phyloP scores from a whole-genome alignment of 2,329 filamentous ascomycete species.

The Fusarium hainanense region DNA sequence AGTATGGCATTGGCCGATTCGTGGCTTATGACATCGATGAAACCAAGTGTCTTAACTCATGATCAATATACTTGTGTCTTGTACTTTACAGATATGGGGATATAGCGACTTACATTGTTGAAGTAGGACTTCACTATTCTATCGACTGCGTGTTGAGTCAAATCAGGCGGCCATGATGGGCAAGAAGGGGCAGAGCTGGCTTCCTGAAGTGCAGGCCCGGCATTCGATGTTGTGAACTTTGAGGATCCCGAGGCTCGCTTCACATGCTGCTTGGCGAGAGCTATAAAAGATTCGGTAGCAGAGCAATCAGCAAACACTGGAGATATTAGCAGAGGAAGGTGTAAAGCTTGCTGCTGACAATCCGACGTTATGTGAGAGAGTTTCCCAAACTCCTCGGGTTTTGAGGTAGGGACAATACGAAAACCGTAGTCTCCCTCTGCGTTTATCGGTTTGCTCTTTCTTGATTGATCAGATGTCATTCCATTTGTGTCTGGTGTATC shows the following conservation, averaged over 20 bases:
- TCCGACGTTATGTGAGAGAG: slow-evolving; percentile 70
- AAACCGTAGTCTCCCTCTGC: not conserved
- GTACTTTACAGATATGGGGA: not conserved
- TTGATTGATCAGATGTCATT: not conserved
- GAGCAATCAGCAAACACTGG: slow-evolving; percentile 72
- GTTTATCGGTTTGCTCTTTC: not conserved
- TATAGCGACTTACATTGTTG: slow-evolving; percentile 59
- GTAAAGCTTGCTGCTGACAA: slow-evolving; percentile 59
- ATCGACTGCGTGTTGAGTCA: slow-evolving; percentile 62
- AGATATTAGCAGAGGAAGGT: slow-evolving; percentile 22
- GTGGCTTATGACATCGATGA: slow-evolving; percentile 70
- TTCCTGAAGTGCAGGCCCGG: slow-evolving; percentile 67
- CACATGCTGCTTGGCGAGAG: slow-evolving; percentile 70
- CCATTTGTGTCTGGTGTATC: not conserved
- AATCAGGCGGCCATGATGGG: not conserved
- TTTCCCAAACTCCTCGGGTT: slow-evolving; percentile 65
- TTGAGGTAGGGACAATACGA: slow-evolving; percentile 40
- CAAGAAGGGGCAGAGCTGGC: slow-evolving; percentile 60
- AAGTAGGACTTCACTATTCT: slow-evolving; percentile 65
- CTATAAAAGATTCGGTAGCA: slow-evolving; percentile 69
- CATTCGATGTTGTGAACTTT: slow-evolving; percentile 67
- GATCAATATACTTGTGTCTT: not conserved
- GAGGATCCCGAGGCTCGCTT: slow-evolving; percentile 64
- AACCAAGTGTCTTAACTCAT: slow-evolving; percentile 63
- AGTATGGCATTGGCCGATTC: slow-evolving; percentile 63